Conservation (phyloP, 2,329 filamentous ascomycete genomes). For the Ascochyta koolunga region DNA sequence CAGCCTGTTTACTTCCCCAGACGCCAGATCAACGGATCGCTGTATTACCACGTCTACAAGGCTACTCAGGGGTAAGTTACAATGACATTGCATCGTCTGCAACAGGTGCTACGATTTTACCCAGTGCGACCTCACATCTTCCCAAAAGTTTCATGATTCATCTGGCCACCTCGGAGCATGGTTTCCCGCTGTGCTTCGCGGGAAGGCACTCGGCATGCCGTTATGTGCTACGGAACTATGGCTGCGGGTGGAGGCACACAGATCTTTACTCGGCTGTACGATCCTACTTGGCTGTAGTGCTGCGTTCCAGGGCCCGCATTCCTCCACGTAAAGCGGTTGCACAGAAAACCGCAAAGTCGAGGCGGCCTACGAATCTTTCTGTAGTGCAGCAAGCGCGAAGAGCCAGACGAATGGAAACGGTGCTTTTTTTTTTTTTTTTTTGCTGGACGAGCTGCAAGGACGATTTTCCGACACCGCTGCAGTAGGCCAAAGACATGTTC, state of each 20-base stretch:
- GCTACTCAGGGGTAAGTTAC: slow-evolving; percentile 12
- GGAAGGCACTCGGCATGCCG: slow-evolving; percentile 7
- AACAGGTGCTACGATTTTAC: neutral
- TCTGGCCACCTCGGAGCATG: slow-evolving; percentile 3
- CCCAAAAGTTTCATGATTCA: neutral
- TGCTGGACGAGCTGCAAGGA: neutral
- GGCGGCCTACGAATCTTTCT: slow-evolving; percentile 2
- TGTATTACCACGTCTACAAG: neutral
- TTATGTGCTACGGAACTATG: slow-evolving; percentile 1
- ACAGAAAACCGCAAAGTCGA: neutral
- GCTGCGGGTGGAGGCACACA: neutral
- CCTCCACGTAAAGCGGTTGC: slow-evolving; percentile 2
- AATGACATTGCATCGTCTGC: slow-evolving; percentile 8
- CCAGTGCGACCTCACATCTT: neutral
- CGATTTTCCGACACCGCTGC: neutral
- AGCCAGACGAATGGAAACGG: neutral
- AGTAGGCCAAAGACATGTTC: slow-evolving; percentile 5
- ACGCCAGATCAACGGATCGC: slow-evolving; percentile 17
- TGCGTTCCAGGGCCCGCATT: neutral
- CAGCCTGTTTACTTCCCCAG: slow-evolving; percentile 9
- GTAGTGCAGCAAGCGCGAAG: neutral
- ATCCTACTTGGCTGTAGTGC: neutral
- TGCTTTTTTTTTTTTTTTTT: too few relatives aligned
- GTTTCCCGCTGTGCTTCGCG: slow-evolving; percentile 4
- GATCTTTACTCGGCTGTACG: slow-evolving; percentile 2